Base-by-base conservation (phyloP, 1,139 yeast species). In the Suhomyces wounanorum region DNA sequence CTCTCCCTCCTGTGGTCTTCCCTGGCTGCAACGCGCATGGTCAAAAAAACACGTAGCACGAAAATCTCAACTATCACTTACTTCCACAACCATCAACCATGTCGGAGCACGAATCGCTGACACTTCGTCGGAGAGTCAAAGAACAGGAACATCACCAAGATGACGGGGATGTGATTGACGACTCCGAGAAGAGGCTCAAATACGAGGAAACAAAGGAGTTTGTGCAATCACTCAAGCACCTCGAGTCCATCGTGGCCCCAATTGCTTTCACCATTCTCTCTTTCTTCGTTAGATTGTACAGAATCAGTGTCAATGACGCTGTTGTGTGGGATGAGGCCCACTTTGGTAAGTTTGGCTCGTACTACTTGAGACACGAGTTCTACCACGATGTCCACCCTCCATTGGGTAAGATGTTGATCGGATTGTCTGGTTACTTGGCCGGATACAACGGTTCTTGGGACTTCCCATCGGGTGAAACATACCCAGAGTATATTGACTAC, bases 331-430 rank as follows among this genome's bases (percentile, higher is more conserved):
- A 82, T 63, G 86, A 82, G 66, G 86, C 86, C 49, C 86, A 82
- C 75, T 92, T 92, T 67, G 98, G 97, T 55, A 91, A 90, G 68
- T 92, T 92, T 67, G 97, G 97, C 49, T 89, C 97, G 13, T 89
- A 89, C 69, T 92, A 92, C 73, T 76, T 92, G 59, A 85, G 92
- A 75, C 96, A 89, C 65, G 96, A 91, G 63, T 92, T 91, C 68
- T 92, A 92, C 70, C 97, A 91, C 67, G 99, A 94, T 72, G 99
- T 94, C 52, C 99, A 94, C 69, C 99, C 99, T 48, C 99, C 99
- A 1, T 81, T 95, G 62, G 99, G 98, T 37, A 95, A 95, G 71
- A 91, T 95, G 97, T 79, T 95, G 56, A 92, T 92, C 57, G 99
- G 97, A 1, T 77, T 95, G 40, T 89, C 97, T 13, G 99, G 99